Evolutionary conservation across 1,284 basidiomycete species (phyloP), one percentile per base, ranked within the genome.

Genomic region (Ganoderma sp.): DNA sequence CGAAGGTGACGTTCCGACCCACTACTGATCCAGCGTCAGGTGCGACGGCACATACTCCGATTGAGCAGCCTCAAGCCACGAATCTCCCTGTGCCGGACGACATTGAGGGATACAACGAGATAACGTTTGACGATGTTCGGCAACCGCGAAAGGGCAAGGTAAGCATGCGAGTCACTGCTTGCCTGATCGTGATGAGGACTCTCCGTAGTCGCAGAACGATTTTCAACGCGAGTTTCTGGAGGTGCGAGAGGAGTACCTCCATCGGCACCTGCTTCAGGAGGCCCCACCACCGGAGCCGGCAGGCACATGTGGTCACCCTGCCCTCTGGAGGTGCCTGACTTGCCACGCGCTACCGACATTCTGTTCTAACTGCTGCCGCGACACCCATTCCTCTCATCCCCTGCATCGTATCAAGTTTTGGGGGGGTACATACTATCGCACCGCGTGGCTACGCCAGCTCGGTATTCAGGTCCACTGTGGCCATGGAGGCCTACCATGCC

Each of bases 401-500:
- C 43, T 61, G 3, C 60, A 61, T 19, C 14, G 60, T 10, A 14
- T 61, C 17, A 25, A 61, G 25, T 25, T 28, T 48, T 61, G 60
- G 60, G 43, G 14, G 6, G 60, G 60, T 0, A 3, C 1, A 3
- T 32, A 48, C 25, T 61, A 22, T 28, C n/a, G 19, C 2, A 22
- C n/a, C 7, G 42, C 42, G 19, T 61, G 41, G 60, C 41, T 61
- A 0, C 60, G 28, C 0, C n/a, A 43, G 10, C 22, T 61, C 0
- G 60, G 60, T 0, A 14, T 61, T 6, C 41, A 48, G 32, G 14
- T 61, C 22, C 42, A 43, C 25, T 28, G 19, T 43, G 60, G 60
- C 6, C 60, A 61, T 32, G 25, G 60, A 6, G 60, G 60, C 1
- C 7, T 6, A 17, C 22, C 41, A 15, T 61, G 60, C 14, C 60